Evolutionary conservation across 805 yeast genomes (phyloP), one percentile per base, ranked within the genome.

Genomic region (Torulaspora delbrueckii): DNA sequence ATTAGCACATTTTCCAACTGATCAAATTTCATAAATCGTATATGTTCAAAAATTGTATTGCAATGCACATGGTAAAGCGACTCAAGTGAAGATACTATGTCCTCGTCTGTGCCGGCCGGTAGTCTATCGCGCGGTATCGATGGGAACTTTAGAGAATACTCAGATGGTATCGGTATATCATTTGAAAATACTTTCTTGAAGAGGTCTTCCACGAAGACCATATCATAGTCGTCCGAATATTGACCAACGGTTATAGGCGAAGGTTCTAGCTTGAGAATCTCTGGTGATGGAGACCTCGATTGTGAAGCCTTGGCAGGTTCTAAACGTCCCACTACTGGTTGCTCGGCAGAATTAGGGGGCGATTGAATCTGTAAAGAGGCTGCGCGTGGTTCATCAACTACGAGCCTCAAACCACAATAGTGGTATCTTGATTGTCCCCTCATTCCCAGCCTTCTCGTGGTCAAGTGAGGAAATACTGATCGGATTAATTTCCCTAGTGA

Each of bases 361-460:
- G 37, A 22, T 13, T 30, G 19, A n/a, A 40, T 13, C 16, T 16
- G 27, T 13, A 13, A 24, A 9, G 37, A 13, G 7, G 24, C 10
- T 5, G 36, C 24, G 22, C 31, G 36, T 16, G 23, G 32, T 9
- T 42, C 40, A 13, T 42, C 45, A 24, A 24, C 30, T 12, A 36
- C 40, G 50, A 70, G 66, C 52, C 73, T 75, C 42, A 89, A 72
- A 2, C 95, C 95, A 64, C 91, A 84, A 59, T 86, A 88, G 62
- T 87, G 95, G 64, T 89, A 89, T 60, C 84, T 84, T 16, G 91
- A 81, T 58, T 82, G 84, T 2, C 90, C 90, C 40, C 95, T 72
- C 62, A 82, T 78, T 1, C 96, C 96, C 43, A 88, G 69, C 43
- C 96, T 73, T 52, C 95, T 75, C 0, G 93, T 84, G 25, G 81